A percentile compares a stretch with the other conserved stretches of the same genome.
phyloP scores from a whole-genome alignment of 129 eudicot genomes.

The Dittrichia graveolens region DNA sequence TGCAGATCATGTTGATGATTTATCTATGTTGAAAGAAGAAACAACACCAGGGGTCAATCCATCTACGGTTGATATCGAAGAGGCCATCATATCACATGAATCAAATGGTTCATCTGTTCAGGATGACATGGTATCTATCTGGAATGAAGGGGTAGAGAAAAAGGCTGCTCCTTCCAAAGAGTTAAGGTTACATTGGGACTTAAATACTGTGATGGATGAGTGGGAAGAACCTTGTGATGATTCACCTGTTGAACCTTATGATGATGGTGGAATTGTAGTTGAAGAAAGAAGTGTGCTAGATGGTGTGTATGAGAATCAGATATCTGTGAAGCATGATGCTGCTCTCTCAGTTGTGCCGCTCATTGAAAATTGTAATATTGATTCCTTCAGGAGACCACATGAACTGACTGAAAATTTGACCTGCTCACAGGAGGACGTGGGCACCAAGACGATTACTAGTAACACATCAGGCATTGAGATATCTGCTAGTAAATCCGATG shows the following conservation, averaged over 20 bases:
- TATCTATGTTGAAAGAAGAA: constrained; percentile 14
- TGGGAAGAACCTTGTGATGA: constrained; percentile 42
- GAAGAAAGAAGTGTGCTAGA: constrained; percentile 1
- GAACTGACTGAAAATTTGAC: constrained; percentile 11
- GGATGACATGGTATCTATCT: constrained; percentile 7
- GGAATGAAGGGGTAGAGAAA: constrained; percentile 13
- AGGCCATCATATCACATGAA: neutral
- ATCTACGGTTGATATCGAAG: constrained; percentile 17
- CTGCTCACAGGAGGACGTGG: constrained; percentile 8
- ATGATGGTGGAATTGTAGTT: neutral
- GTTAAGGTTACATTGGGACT: constrained; percentile 44
- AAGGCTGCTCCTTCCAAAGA: constrained; percentile 22
- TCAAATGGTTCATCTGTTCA: constrained; percentile 21
- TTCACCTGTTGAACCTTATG: neutral
- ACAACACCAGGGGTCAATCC: constrained; percentile 11
- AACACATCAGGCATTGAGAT: constrained; percentile 40
- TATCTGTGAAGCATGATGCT: constrained; percentile 23
- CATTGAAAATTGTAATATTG: constrained; percentile 6
- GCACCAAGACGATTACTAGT: constrained; percentile 25
- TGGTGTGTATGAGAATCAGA: neutral
- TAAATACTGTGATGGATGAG: constrained; percentile 40
- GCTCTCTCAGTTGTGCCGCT: neutral
- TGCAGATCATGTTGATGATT: constrained; percentile 14
- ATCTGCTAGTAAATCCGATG: constrained; percentile 37
- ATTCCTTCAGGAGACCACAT: neutral